Evolutionary conservation across 805 yeast genomes (phyloP).

Genomic region (Suhomyces canberraensis): DNA sequence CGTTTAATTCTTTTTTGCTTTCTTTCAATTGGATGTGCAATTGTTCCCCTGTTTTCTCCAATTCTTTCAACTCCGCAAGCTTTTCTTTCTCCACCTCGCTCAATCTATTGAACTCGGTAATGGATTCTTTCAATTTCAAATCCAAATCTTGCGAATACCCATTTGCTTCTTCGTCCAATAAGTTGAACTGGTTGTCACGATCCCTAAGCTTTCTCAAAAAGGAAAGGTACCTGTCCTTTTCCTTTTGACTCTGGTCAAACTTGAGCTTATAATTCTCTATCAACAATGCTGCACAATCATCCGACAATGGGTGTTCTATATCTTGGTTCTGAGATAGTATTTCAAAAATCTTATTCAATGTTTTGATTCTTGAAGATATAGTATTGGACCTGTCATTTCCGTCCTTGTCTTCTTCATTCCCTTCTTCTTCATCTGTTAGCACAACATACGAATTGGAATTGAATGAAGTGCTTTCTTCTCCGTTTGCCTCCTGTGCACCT

Average conservation of each 20-base stretch:
- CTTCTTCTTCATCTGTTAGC: constrained; percentile 6
- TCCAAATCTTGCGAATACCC: constrained; percentile 23
- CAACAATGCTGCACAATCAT: constrained; percentile 72
- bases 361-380: constrained; percentile 48
- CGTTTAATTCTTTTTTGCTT: constrained; percentile 38
- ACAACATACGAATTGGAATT: constrained; percentile 11
- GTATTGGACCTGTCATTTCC: constrained; percentile 13
- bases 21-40: constrained; percentile 48
- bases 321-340: constrained; percentile 66
- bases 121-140: constrained; percentile 47
- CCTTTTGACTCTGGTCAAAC: constrained; percentile 70
- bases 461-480: not conserved
- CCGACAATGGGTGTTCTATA: constrained; percentile 80
- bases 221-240: constrained; percentile 72
- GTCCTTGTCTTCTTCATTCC: constrained; percentile 3
- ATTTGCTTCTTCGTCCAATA: constrained; percentile 5
- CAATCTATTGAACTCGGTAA: constrained; percentile 42
- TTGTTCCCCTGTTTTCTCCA: constrained; percentile 42
- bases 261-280: constrained; percentile 62
- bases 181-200: constrained; percentile 14
- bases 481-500: not conserved
- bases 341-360: constrained; percentile 65
- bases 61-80: constrained; percentile 27
- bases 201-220: constrained; percentile 67
- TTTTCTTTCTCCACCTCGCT: constrained; percentile 34